Conservation (phyloP, 2,329 filamentous ascomycete species). For the Chaetomiaceae sp. region DNA sequence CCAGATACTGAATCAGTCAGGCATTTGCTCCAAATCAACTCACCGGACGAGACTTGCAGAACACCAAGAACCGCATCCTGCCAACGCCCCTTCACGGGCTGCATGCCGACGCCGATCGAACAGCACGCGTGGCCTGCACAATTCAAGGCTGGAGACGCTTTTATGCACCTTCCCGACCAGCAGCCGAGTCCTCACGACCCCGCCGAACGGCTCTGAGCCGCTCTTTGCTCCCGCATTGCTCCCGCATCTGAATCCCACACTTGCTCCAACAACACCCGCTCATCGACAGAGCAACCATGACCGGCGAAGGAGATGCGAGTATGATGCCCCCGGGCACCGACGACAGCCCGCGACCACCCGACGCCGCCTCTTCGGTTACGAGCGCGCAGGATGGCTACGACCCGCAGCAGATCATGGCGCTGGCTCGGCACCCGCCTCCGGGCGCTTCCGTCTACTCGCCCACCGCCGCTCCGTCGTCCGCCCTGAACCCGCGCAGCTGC, state of each 20-base stretch:
- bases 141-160: no score
- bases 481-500: slow-evolving; percentile 46
- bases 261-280: no score
- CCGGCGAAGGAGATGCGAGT: slow-evolving; percentile 13
- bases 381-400: slow-evolving; percentile 25
- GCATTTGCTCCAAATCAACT: no score
- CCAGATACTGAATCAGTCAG: no score
- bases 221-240: neutral
- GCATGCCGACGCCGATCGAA: no score
- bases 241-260: neutral
- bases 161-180: neutral
- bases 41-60: no score
- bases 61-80: no score
- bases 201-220: neutral
- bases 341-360: slow-evolving; percentile 14
- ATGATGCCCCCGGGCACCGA: slow-evolving; percentile 11
- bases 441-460: slow-evolving; percentile 29
- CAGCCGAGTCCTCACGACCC: slow-evolving; percentile 2
- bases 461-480: slow-evolving; percentile 28
- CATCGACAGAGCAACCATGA: slow-evolving; percentile 13
- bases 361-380: slow-evolving; percentile 12
- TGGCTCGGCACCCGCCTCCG: slow-evolving; percentile 27
- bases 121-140: no score
- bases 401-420: slow-evolving; percentile 25
- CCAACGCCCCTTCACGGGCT: no score